Evolutionary conservation across 73 alveolate genomes (phyloP).

Genomic region (Urostyla sp.): DNA sequence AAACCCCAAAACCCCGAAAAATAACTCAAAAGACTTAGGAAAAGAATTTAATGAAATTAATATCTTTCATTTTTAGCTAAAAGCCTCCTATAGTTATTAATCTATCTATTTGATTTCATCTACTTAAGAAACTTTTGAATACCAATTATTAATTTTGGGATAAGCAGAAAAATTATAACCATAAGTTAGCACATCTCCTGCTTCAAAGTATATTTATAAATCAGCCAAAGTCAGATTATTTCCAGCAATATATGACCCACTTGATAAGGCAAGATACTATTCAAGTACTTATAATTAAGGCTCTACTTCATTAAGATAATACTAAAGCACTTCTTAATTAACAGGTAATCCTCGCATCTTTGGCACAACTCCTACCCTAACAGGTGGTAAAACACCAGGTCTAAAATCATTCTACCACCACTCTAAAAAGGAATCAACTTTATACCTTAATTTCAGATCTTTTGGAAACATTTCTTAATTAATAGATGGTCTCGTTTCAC

Average conservation of each 20-base stretch:
- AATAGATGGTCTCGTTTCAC: not conserved
- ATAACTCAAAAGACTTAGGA: too few species aligned
- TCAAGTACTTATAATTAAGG: not conserved
- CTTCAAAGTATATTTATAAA: slow-evolving; percentile 1
- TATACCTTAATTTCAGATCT: slow-evolving; percentile 6
- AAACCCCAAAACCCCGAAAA: too few species aligned
- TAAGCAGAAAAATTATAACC: not conserved
- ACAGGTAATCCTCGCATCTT: not conserved
- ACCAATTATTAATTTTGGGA: slow-evolving; percentile 38
- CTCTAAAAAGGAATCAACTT: slow-evolving; percentile 27
- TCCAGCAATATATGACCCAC: not conserved
- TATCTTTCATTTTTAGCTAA: too few species aligned
- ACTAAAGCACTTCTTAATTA: not conserved
- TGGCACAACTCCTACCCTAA: not conserved
- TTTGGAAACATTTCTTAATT: slow-evolving; percentile 14
- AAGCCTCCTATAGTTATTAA: too few species aligned
- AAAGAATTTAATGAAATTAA: too few species aligned
- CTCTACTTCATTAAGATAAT: not conserved
- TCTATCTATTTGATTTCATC: not conserved
- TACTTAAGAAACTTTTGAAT: not conserved
- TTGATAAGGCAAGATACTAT: not conserved
- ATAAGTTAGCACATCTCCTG: too few species aligned
- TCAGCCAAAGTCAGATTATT: slow-evolving; percentile 13
- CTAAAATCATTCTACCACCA: slow-evolving; percentile 21
- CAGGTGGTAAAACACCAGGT: slow-evolving; percentile 20